phyloP scores from a whole-genome alignment of 495 filamentous ascomycete genomes.

The Aspergillus diversus region DNA sequence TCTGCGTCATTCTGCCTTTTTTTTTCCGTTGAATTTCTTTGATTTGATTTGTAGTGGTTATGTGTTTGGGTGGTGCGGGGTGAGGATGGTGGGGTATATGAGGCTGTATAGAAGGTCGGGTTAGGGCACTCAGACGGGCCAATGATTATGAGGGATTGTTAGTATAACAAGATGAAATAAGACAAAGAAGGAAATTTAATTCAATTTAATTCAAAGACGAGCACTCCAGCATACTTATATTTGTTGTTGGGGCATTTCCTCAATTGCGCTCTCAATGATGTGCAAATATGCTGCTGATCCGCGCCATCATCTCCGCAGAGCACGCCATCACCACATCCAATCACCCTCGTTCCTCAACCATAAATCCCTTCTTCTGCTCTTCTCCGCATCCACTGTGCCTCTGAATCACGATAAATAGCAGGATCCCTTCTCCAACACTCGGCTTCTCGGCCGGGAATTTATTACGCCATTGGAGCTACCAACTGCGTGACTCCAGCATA shows the following conservation, averaged over 20 bases:
- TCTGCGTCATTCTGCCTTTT: neutral
- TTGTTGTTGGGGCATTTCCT: no score
- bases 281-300: no score
- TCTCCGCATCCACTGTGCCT: neutral
- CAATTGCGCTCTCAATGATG: no score
- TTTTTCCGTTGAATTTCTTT: neutral
- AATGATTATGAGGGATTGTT: no score
- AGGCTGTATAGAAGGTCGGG: no score
- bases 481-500: neutral
- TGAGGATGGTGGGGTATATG: no score
- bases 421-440: neutral
- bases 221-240: no score
- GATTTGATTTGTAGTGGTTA: neutral
- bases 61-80: neutral
- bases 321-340: conserved; percentile 4
- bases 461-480: neutral
- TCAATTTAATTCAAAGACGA: no score
- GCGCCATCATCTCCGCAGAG: neutral
- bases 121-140: no score
- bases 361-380: neutral
- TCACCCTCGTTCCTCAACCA: neutral
- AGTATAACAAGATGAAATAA: no score
- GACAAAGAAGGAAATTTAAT: no score
- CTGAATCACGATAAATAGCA: no score
- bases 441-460: neutral